phyloP scores from a whole-genome alignment of 495 filamentous ascomycete species.

The Immersiella caudata region DNA sequence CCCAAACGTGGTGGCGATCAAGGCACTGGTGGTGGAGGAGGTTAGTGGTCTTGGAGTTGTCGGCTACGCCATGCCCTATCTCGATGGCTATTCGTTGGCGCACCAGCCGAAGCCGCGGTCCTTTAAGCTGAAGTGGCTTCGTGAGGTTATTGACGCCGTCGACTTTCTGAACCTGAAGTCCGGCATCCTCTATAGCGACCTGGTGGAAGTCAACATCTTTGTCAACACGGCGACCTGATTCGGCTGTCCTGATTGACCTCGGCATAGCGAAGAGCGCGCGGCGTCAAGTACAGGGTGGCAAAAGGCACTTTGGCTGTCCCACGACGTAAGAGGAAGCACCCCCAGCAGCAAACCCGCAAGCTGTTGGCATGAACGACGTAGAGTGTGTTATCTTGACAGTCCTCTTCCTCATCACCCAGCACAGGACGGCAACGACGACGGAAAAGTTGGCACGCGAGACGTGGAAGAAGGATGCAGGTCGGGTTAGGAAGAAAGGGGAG shows the following conservation, averaged over 20 bases:
- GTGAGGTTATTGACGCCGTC: background rate
- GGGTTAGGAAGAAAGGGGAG: background rate
- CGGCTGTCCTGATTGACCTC: constrained; percentile 7
- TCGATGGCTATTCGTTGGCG: background rate
- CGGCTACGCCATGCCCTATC: constrained; percentile 10
- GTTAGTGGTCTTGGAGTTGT: constrained; percentile 13
- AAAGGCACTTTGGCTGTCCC: constrained; percentile 3
- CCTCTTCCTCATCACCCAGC: constrained; percentile 1
- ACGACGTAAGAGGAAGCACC: background rate
- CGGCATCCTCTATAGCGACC: background rate
- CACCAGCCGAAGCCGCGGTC: constrained; percentile 1
- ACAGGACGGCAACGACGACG: constrained; percentile 3
- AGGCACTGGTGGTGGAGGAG: constrained; percentile 12
- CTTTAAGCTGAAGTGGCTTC: constrained; percentile 12
- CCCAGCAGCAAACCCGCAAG: background rate
- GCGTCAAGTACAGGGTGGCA: background rate
- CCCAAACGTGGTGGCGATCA: background rate
- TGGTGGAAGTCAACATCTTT: constrained; percentile 1
- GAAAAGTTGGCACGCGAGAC: background rate
- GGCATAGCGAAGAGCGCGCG: constrained; percentile 2
- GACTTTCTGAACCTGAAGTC: constrained; percentile 5
- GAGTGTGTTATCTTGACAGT: background rate
- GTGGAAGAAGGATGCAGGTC: background rate
- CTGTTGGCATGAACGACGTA: background rate
- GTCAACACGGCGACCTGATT: constrained; percentile 9